phyloP scores from a whole-genome alignment of 2,329 filamentous ascomycete genomes.

The Fusarium transvaalense region DNA sequence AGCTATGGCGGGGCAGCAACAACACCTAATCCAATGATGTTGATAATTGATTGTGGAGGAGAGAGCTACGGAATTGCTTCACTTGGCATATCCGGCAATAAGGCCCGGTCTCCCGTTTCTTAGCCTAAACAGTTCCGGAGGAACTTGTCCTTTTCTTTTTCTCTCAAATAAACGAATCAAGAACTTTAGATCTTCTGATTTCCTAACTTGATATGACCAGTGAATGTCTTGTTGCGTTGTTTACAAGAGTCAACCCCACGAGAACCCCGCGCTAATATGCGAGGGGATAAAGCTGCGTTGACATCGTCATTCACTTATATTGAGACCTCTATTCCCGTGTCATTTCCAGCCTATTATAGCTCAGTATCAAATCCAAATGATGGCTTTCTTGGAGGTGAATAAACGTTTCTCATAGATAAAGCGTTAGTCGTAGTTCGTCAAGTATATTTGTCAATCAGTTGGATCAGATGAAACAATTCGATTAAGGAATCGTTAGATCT shows the following conservation, averaged over 20 bases:
- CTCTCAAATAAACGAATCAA: too few relatives aligned
- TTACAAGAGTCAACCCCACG: background rate
- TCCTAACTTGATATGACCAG: background rate
- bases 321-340: background rate
- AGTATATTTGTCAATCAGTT: too few relatives aligned
- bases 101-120: constrained; percentile 1
- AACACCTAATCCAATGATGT: constrained; percentile 17
- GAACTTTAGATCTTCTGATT: background rate
- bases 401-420: background rate
- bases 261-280: background rate
- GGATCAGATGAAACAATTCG: too few relatives aligned
- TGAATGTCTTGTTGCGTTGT: background rate
- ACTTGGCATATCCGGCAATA: constrained; percentile 22
- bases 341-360: constrained; percentile 3
- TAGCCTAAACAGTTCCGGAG: constrained; percentile 6
- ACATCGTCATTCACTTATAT: constrained; percentile 2
- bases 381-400: background rate
- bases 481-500: background rate
- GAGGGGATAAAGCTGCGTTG: background rate
- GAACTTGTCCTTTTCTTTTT: background rate
- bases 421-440: background rate
- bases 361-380: background rate
- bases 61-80: constrained; percentile 26
- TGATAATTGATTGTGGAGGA: constrained; percentile 4
- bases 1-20: constrained; percentile 31